Evolutionary conservation across 805 yeast species (phyloP).

Genomic region (Candida arabinofermentans): DNA sequence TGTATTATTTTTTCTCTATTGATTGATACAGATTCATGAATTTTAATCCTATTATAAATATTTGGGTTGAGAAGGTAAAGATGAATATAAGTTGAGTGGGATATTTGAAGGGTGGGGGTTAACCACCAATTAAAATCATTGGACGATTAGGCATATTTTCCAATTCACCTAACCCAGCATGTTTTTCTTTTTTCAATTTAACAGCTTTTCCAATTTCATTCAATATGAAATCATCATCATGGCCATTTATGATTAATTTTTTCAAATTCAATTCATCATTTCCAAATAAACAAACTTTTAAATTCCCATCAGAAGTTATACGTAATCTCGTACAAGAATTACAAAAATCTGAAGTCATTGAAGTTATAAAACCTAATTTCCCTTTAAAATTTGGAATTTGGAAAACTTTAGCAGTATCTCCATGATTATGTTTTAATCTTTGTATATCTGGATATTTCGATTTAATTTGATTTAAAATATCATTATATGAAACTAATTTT

Average conservation of each 20-base stretch:
- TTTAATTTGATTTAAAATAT: conserved; percentile 35
- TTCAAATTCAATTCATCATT: conserved; percentile 46
- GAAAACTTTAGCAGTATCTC: conserved; percentile 50
- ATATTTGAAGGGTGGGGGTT: no score
- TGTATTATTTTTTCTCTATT: no score
- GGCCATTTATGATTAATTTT: conserved; percentile 38
- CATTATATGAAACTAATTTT: conserved; percentile 43
- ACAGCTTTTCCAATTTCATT: conserved; percentile 43
- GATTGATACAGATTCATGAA: no score
- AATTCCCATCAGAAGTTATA: conserved; percentile 49
- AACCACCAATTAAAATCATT: conserved; percentile 56
- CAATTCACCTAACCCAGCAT: conserved; percentile 47
- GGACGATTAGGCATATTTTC: conserved; percentile 47
- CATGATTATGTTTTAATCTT: conserved; percentile 27
- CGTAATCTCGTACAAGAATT: conserved; percentile 48
- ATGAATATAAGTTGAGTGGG: no score
- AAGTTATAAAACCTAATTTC: conserved; percentile 47
- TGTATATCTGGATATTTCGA: conserved; percentile 28
- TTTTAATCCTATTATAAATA: no score
- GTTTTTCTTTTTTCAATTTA: conserved; percentile 42
- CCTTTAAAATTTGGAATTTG: conserved; percentile 41
- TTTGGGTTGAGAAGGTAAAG: no score
- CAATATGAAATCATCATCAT: conserved; percentile 34
- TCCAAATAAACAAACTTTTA: conserved; percentile 53
- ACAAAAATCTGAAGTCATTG: conserved; percentile 54